Evolutionary conservation across 2,329 filamentous ascomycete genomes (phyloP).

Genomic region (Fusarium sp.): DNA sequence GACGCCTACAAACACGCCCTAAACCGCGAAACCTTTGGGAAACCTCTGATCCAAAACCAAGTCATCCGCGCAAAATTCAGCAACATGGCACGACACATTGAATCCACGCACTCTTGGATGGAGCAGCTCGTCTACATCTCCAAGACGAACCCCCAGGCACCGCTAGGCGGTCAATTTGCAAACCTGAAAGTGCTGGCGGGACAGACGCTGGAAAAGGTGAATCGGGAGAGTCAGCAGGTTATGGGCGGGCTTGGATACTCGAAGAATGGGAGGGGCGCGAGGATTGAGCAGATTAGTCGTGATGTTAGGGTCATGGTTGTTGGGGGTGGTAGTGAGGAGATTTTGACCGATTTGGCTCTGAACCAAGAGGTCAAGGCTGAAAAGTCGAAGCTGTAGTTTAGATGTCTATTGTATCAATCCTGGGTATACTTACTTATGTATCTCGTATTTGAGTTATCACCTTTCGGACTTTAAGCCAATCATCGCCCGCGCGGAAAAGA

Average conservation of each 20-base stretch:
- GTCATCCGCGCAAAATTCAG: constrained; percentile 70
- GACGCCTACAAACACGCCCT: constrained; percentile 64
- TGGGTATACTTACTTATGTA: not conserved
- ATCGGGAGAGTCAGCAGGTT: constrained; percentile 63
- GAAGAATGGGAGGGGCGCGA: constrained; percentile 58
- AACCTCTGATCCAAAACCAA: constrained; percentile 66
- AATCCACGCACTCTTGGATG: constrained; percentile 50
- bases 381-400: not conserved
- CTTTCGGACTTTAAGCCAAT: not conserved
- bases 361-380: constrained; percentile 54
- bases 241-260: constrained; percentile 66
- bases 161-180: not conserved
- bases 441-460: not conserved
- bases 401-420: not conserved
- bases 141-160: not conserved
- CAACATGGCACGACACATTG: constrained; percentile 67
- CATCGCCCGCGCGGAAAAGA: not conserved
- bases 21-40: constrained; percentile 67
- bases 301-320: constrained; percentile 63
- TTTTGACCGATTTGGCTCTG: constrained; percentile 64
- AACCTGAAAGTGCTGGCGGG: not conserved
- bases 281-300: constrained; percentile 65
- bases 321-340: constrained; percentile 67
- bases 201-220: not conserved
- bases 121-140: constrained; percentile 25